These are phyloP conservation scores for Exophiala aquamarina DNA, from an alignment of 2,329 filamentous ascomycete species.

Conservation along the genomic window DNA sequence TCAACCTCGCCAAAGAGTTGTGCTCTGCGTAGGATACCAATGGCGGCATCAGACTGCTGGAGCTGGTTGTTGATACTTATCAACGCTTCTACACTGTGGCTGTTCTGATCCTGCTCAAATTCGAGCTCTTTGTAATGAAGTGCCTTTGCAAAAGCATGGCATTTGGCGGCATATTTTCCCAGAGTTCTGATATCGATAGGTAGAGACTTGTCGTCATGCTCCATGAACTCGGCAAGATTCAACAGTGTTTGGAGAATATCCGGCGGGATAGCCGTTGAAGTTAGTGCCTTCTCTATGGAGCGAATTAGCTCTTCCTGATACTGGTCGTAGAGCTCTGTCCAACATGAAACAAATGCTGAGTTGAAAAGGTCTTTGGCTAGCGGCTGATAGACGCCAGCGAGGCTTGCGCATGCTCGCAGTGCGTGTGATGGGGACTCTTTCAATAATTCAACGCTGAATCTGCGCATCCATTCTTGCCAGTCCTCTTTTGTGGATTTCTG, in stretches of 20 bases:
- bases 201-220: constrained; percentile 96
- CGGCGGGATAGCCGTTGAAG: constrained; percentile 91
- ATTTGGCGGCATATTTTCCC: constrained; percentile 91
- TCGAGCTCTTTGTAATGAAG: constrained; percentile 98
- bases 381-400: constrained; percentile 88
- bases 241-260: constrained; percentile 92
- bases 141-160: constrained; percentile 96
- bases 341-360: constrained; percentile 97
- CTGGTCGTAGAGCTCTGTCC: constrained; percentile 95
- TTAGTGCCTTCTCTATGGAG: constrained; percentile 93
- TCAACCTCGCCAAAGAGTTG: constrained; percentile 96
- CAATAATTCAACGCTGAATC: constrained; percentile 92
- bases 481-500: constrained; percentile 97
- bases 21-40: constrained; percentile 93
- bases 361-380: constrained; percentile 95
- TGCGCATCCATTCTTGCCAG: constrained; percentile 98
- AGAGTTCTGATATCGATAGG: constrained; percentile 95
- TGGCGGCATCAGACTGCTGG: constrained; percentile 96
- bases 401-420: constrained; percentile 83
- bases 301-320: constrained; percentile 96
- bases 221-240: constrained; percentile 99
- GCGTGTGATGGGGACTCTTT: constrained; percentile 96
- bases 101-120: constrained; percentile 96
- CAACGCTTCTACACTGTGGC: constrained; percentile 89
- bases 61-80: constrained; percentile 99